Evolutionary conservation across 2,329 filamentous ascomycete genomes (phyloP).

Genomic region (Calycina herbarum): DNA sequence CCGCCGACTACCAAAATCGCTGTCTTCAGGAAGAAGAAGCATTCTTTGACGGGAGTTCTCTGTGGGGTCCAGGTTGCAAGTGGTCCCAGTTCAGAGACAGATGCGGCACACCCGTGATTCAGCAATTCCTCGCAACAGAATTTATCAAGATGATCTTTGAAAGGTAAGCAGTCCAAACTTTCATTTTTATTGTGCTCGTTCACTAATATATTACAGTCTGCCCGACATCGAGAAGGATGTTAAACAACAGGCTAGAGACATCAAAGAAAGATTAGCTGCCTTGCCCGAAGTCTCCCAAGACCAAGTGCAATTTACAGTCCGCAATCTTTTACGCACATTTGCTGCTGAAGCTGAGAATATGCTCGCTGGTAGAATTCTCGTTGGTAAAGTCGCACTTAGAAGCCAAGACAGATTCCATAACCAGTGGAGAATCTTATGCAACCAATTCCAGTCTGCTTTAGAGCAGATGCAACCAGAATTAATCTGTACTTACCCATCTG

Average conservation of each 20-base stretch:
- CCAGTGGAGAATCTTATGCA: too few relatives aligned
- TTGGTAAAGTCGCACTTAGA: too few relatives aligned
- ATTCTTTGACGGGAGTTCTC: conserved; percentile 47
- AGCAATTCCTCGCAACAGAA: background rate
- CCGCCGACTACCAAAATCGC: conserved; percentile 41
- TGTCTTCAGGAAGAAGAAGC: conserved; percentile 49
- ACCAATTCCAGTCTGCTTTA: too few relatives aligned
- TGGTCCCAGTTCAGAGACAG: conserved; percentile 33
- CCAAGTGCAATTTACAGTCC: conserved; percentile 65
- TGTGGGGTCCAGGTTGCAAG: conserved; percentile 44
- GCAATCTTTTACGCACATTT: too few relatives aligned
- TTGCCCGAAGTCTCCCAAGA: conserved; percentile 39
- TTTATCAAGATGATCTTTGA: background rate
- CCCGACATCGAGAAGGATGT: background rate
- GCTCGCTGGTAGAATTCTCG: too few relatives aligned
- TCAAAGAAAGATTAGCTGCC: background rate
- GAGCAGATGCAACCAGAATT: too few relatives aligned
- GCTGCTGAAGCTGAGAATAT: too few relatives aligned
- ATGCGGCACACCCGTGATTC: background rate
- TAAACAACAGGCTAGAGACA: background rate
- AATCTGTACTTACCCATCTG: too few relatives aligned
- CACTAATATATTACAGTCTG: background rate
- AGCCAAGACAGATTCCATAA: too few relatives aligned
- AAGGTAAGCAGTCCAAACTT: background rate
- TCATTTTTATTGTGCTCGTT: background rate